These are phyloP conservation scores for Vitis labrusca DNA, from an alignment of 164 flowering plant species.

Conservation along the genomic window DNA sequence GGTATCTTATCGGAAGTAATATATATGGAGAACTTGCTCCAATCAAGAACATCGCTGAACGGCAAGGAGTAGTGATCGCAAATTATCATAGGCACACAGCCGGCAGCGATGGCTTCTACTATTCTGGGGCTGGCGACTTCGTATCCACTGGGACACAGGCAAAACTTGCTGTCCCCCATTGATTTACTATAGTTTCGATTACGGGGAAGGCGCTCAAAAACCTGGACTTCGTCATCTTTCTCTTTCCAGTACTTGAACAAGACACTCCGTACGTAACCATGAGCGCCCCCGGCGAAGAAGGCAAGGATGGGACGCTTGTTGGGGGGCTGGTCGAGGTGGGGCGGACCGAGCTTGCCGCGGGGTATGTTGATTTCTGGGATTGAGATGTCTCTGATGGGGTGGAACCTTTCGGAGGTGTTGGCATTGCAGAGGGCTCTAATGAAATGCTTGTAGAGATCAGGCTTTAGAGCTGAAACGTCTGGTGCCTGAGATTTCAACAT, in stretches of 20 bases:
- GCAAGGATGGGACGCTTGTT: constrained; percentile 34
- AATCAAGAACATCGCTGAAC: constrained; percentile 60
- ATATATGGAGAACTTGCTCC: constrained; percentile 44
- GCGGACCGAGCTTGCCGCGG: constrained; percentile 17
- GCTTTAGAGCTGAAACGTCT: constrained; percentile 20
- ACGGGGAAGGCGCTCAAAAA: constrained; percentile 29
- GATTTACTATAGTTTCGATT: constrained; percentile 22
- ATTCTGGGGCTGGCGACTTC: constrained; percentile 64
- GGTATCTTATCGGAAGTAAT: constrained; percentile 38
- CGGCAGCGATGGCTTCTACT: constrained; percentile 33
- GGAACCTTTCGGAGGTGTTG: constrained; percentile 38
- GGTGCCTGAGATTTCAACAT: constrained; percentile 26
- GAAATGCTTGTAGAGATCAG: constrained; percentile 36
- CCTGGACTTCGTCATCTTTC: constrained; percentile 34
- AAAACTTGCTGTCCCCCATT: constrained; percentile 37
- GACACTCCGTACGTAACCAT: constrained; percentile 33
- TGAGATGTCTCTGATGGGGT: constrained; percentile 35
- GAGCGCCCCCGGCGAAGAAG: constrained; percentile 55
- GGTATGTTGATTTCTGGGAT: constrained; percentile 40
- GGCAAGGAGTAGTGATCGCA: constrained; percentile 38
- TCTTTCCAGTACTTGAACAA: constrained; percentile 36
- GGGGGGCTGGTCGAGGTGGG: constrained; percentile 6
- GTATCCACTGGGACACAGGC: constrained; percentile 62
- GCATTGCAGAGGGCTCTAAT: constrained; percentile 44
- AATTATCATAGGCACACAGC: constrained; percentile 43